Conservation (phyloP, 1,284 basidiomycete genomes). For the Sanghuangporus sanghuang region DNA sequence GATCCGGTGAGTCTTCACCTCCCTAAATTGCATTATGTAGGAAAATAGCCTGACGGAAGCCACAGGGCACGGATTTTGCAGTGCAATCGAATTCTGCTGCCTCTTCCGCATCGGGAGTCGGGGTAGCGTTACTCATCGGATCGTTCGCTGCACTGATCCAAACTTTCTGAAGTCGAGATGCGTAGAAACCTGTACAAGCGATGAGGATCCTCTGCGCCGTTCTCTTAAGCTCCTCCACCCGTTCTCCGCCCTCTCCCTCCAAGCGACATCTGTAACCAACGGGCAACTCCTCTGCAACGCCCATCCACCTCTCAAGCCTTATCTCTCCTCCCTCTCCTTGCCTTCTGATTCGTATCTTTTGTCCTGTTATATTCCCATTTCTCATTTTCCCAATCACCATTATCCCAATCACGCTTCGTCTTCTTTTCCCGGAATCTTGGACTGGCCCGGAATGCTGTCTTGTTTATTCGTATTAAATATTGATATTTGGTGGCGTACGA, state of each 20-base stretch:
- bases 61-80: neutral
- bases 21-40: neutral
- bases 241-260: neutral
- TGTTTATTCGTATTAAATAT: conserved; percentile 4
- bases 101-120: neutral
- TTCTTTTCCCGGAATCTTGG: neutral
- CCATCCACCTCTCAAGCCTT: neutral
- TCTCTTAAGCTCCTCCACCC: neutral
- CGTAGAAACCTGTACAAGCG: neutral
- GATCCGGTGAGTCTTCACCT: neutral
- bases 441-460: neutral
- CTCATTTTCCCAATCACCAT: no score
- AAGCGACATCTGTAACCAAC: neutral
- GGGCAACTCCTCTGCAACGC: neutral
- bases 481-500: neutral
- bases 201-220: neutral
- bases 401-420: neutral
- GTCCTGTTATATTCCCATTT: neutral
- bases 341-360: neutral
- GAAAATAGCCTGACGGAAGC: neutral
- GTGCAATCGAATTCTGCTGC: conserved; percentile 8
- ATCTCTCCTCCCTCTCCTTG: neutral
- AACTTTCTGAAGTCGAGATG: neutral
- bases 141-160: conserved; percentile 1
- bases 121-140: conserved; percentile 7